These are phyloP conservation scores for Saccharomycopsis fermentans DNA, from an alignment of 805 yeast species.

Conservation along the genomic window DNA sequence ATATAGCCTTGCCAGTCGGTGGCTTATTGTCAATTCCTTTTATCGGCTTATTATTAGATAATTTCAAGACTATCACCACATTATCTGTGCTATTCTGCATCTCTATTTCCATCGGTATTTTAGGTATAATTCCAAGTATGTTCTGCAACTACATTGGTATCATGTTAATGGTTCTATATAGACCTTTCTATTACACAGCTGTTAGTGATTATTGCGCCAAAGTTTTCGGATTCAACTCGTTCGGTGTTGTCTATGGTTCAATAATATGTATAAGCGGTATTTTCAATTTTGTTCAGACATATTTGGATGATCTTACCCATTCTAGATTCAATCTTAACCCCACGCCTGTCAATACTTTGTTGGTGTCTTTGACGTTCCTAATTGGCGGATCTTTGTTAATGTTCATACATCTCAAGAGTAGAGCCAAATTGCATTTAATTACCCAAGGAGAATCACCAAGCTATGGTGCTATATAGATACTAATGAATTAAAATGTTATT, in stretches of 20 bases:
- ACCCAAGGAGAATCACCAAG: neutral
- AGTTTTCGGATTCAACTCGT: constrained; percentile 85
- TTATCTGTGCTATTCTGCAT: constrained; percentile 40
- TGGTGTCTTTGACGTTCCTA: constrained; percentile 45
- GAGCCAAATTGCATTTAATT: neutral
- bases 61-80: constrained; percentile 50
- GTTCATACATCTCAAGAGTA: constrained; percentile 25
- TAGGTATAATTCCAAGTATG: constrained; percentile 48
- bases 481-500: neutral
- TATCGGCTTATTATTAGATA: constrained; percentile 72
- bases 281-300: constrained; percentile 64
- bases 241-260: constrained; percentile 86
- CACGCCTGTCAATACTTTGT: constrained; percentile 54
- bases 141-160: constrained; percentile 60
- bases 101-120: constrained; percentile 57
- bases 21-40: constrained; percentile 82
- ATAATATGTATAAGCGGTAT: constrained; percentile 74
- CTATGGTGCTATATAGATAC: neutral
- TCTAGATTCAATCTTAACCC: constrained; percentile 63
- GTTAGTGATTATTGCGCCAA: constrained; percentile 87
- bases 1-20: constrained; percentile 79
- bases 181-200: constrained; percentile 90
- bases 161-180: constrained; percentile 59
- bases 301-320: constrained; percentile 64
- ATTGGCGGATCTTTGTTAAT: constrained; percentile 37